phyloP scores from a whole-genome alignment of 2,329 filamentous ascomycete genomes.

The Tolypocladium pustulatum region DNA sequence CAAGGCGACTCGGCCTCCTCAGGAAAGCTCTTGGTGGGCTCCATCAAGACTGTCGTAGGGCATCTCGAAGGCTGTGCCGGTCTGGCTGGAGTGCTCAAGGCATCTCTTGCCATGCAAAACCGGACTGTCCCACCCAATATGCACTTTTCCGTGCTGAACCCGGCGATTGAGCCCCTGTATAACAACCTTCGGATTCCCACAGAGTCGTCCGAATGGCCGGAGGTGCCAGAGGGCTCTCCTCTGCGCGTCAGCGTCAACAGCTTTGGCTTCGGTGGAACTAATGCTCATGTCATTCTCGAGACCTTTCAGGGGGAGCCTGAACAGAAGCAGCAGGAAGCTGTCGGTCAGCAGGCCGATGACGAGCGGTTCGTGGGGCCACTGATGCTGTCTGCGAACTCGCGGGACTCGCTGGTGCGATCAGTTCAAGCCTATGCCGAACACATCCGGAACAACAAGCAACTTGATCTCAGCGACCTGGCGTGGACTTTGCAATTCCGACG shows the following conservation, averaged over 20 bases:
- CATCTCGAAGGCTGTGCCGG: slow-evolving; percentile 15
- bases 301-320: neutral
- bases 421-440: neutral
- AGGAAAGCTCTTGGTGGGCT: slow-evolving; percentile 11
- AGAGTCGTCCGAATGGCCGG: slow-evolving; percentile 11
- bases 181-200: slow-evolving; percentile 10
- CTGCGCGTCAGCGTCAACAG: slow-evolving; percentile 34
- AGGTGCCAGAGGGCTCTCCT: neutral
- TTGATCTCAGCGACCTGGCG: neutral
- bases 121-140: slow-evolving; percentile 19
- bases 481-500: neutral
- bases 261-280: slow-evolving; percentile 40
- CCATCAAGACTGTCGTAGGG: slow-evolving; percentile 16
- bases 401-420: neutral
- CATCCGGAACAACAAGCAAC: neutral
- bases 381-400: neutral
- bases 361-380: neutral
- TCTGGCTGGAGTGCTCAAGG: slow-evolving; percentile 12
- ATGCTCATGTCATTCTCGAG: slow-evolving; percentile 30
- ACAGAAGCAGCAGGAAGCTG: neutral
- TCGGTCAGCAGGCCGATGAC: neutral
- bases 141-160: slow-evolving; percentile 17
- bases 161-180: slow-evolving; percentile 13
- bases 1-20: neutral
- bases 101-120: slow-evolving; percentile 8